These are phyloP conservation scores for Fragilariopsis cylindrus DNA, from an alignment of 108 stramenopile species.

Conservation along the genomic window DNA sequence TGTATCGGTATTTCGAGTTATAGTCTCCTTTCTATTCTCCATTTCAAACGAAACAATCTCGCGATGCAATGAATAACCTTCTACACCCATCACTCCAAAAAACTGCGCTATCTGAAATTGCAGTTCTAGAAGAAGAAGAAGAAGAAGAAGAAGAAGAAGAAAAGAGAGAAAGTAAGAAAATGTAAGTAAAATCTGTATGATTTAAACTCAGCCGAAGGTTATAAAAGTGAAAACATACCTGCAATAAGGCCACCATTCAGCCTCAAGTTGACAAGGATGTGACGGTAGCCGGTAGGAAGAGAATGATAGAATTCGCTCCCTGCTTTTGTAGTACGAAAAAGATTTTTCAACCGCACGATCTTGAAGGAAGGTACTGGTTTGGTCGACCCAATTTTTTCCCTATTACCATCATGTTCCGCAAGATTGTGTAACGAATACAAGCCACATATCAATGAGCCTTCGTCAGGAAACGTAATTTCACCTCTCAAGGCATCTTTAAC, in stretches of 20 bases:
- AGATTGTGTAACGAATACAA: conserved; percentile 12
- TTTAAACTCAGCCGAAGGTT: neutral
- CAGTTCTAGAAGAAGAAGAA: conserved; percentile 24
- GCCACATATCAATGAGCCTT: conserved; percentile 43
- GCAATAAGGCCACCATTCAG: conserved; percentile 41
- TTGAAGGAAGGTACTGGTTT: conserved; percentile 4
- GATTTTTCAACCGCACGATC: conserved; percentile 54
- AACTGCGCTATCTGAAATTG: conserved; percentile 52
- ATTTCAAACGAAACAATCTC: conserved; percentile 20
- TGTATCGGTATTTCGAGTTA: neutral
- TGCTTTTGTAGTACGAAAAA: conserved; percentile 33
- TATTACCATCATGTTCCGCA: neutral
- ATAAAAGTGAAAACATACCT: conserved; percentile 35
- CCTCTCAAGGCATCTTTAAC: conserved; percentile 52
- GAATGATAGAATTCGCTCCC: conserved; percentile 17
- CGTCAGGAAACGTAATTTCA: conserved; percentile 45
- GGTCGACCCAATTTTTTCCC: neutral
- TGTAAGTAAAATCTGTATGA: neutral
- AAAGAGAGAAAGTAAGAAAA: neutral
- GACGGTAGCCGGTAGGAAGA: conserved; percentile 55
- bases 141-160: neutral
- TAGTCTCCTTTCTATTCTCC: neutral
- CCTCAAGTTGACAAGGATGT: conserved; percentile 45
- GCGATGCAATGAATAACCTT: conserved; percentile 43
- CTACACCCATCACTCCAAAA: conserved; percentile 33